Base-by-base conservation (phyloP, 129 eudicot genomes). In the Kitagawia praeruptora region DNA sequence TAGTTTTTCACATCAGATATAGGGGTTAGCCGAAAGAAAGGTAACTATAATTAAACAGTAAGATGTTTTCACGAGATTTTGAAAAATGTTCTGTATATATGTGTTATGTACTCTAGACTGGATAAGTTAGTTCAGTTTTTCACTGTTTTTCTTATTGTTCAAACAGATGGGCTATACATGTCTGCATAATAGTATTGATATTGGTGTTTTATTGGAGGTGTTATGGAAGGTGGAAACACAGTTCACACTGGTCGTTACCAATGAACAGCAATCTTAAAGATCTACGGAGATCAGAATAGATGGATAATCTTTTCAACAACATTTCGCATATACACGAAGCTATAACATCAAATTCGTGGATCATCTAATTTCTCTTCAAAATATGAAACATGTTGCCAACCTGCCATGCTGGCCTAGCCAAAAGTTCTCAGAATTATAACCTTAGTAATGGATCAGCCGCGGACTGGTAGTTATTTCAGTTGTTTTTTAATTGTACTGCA, bases 121-220 rank as follows among this genome's bases (percentile, higher is more conserved):
- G 21, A 72, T 34, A 58, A 41, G 21, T 13, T 78, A 78, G 31
- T 67, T 38, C 34, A n/a, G 25, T 37, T 16, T 70, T 2, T 66
- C 39, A 23, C 38, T 83, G n/a, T 76, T 39, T 73, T 13, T 4
- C 56, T 53, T 21, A 40, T 75, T 83, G 75, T 70, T 80, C 81
- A 18, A 47, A 56, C 90, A 91, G 97, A 84, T 91, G 98, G 98
- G 98, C 98, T 25, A 82, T 91, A 53, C 98, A 91, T 40, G 63
- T 93, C 46, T 83, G 89, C 45, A 80, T 88, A 4, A 48, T 93
- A 21, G 89, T 81, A 40, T 83, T 84, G 37, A 28, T 91, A 70
- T 77, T 91, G 75, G 80, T 91, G 80, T 80, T 91, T 49, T 93
- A 93, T 53, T 93, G 97, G 98, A 90, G 99, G 77, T 95, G 96